Base-by-base conservation (phyloP, 495 filamentous ascomycete species). In the Cercophora sp. region DNA sequence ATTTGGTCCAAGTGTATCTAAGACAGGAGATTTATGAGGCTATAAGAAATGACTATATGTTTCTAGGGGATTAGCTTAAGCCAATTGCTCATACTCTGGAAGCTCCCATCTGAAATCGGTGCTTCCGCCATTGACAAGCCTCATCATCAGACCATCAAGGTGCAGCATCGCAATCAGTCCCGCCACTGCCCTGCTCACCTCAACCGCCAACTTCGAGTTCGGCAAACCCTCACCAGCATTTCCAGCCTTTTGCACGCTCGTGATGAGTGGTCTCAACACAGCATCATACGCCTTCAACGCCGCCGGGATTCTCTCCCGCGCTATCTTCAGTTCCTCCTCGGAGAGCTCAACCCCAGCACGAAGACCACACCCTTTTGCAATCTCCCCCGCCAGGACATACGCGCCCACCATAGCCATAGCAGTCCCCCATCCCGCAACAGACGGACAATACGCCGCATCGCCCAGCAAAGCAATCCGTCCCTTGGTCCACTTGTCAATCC, bases 391-490 rank as follows among this genome's bases (percentile, higher is more conserved):
- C 6, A 66, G 48, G 34, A 57, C 45, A 47, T 63, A 66, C 8
- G 63, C 63, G 34, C 63, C 63, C 39, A 56, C 41, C 18, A 63
- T 32, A 25, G 55, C 60, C 35, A 57, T 53, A 5, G 60, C 58
- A 1, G 63, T 61, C 6, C 63, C 63, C 57, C 58, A 63, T 1
- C 57, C 57, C 34, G 47, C 11, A 2, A 23, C 40, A 16, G 54
- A 51, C 10, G 54, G 24, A 25, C 54, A 56, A 31, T 56, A 56
- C 40, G 4, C 54, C 10, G 79, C 74, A 57, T 83, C 79, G 10
- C 79, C 81, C 8, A 83, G 11, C 2, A 81, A 66, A 0, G 69
- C 71, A 15, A 79, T 65, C 3, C 73, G 68, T 5, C 75, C 73
- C 10, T 58, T 54, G 19, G 60, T 72, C 72, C 71, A 79, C 9